Percentiles rank a stretch among this genome's conserved stretches.
These are phyloP conservation scores for Suhomyces taliae DNA, from an alignment of 1,139 yeast genomes.

Conservation along the genomic window DNA sequence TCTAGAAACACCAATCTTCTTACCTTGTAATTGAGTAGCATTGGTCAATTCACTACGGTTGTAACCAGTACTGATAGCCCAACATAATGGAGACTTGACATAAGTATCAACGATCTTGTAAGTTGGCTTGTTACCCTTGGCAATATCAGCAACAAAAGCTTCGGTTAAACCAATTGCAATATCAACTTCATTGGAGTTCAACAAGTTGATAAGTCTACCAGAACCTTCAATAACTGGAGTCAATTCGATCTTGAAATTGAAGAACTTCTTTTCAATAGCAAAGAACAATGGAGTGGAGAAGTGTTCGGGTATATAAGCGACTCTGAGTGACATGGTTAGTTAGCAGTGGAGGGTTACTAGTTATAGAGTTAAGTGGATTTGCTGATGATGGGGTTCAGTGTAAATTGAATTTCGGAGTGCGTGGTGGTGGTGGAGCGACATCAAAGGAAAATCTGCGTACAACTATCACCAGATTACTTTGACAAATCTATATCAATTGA, in stretches of 20 bases:
- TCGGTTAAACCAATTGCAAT: constrained; percentile 88
- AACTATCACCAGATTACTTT: too few species aligned
- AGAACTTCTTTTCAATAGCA: constrained; percentile 50
- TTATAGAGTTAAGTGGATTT: too few species aligned
- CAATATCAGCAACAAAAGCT: constrained; percentile 82
- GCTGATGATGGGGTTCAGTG: too few species aligned
- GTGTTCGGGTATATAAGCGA: constrained; percentile 91
- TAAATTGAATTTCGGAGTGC: too few species aligned
- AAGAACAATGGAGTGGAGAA: constrained; percentile 83
- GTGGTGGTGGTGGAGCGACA: too few species aligned
- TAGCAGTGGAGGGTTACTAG: neutral
- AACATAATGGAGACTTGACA: constrained; percentile 81
- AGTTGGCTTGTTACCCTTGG: constrained; percentile 63
- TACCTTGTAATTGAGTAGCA: constrained; percentile 57
- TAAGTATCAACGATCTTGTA: constrained; percentile 78
- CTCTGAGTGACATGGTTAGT: constrained; percentile 34
- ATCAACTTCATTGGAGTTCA: constrained; percentile 65
- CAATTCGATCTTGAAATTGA: constrained; percentile 59
- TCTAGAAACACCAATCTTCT: constrained; percentile 77
- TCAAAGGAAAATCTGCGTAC: too few species aligned
- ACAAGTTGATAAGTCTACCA: constrained; percentile 77
- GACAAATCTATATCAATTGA: too few species aligned
- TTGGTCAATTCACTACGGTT: constrained; percentile 52
- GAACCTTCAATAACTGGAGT: constrained; percentile 84
- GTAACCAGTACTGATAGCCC: constrained; percentile 85